phyloP scores from a whole-genome alignment of 352 stramenopile species.

The Pythium vanterpoolii region DNA sequence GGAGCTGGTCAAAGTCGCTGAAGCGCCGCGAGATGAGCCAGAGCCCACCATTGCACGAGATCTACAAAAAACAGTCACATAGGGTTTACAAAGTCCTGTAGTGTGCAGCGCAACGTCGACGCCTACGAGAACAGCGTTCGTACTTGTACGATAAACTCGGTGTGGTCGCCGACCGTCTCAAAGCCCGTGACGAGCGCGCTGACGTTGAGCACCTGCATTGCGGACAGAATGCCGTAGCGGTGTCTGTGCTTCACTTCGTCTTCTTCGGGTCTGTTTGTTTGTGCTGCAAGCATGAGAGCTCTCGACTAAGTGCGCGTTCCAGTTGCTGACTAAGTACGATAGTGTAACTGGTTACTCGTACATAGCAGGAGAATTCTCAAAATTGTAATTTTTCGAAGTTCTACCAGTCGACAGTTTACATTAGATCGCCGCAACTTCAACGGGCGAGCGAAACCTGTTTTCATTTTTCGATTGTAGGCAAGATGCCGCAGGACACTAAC shows the following conservation, averaged over 20 bases:
- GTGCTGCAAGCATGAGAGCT: neutral
- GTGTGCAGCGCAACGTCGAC: no score
- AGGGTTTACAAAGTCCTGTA: no score
- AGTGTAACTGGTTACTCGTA: neutral
- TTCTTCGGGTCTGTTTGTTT: neutral
- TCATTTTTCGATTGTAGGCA: constrained; percentile 3
- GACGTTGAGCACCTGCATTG: constrained; percentile 72
- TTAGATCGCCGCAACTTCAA: constrained; percentile 17
- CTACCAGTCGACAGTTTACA: no score
- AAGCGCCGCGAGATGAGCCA: constrained; percentile 84
- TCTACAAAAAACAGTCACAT: no score
- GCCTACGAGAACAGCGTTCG: no score
- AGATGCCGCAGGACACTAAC: neutral
- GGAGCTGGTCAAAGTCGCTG: constrained; percentile 87
- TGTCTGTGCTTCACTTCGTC: constrained; percentile 4
- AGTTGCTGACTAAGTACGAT: neutral
- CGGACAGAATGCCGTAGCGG: no score
- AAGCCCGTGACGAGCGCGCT: constrained; percentile 79
- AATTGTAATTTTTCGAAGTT: constrained; percentile 6
- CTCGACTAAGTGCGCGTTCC: constrained; percentile 7
- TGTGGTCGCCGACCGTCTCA: constrained; percentile 83
- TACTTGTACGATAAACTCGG: constrained; percentile 80
- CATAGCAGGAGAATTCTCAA: neutral
- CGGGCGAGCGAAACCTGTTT: neutral
- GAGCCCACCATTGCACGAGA: constrained; percentile 79